phyloP scores from a whole-genome alignment of 2,329 filamentous ascomycete genomes.

The Fusarium equiseti region DNA sequence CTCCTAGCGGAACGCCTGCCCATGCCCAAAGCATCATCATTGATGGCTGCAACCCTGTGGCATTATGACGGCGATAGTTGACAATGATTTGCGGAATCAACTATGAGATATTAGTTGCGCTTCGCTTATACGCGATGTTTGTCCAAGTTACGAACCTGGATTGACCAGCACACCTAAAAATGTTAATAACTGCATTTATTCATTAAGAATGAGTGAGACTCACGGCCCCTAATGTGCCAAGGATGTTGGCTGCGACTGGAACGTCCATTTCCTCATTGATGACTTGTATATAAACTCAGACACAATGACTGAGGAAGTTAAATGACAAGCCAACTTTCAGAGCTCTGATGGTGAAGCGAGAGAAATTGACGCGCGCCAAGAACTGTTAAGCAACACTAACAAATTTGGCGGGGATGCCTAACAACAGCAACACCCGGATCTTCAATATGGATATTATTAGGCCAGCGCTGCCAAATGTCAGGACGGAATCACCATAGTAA shows the following conservation, averaged over 20 bases:
- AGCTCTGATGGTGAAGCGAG: background rate
- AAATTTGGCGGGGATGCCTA: constrained; percentile 14
- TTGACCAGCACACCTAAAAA: constrained; percentile 69
- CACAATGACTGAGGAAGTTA: background rate
- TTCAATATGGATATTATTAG: background rate
- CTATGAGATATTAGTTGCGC: constrained; percentile 50
- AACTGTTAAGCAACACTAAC: constrained; percentile 5
- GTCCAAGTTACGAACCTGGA: constrained; percentile 61
- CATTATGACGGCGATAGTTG: constrained; percentile 75
- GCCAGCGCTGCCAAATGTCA: background rate
- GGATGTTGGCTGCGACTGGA: constrained; percentile 66
- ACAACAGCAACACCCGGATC: background rate
- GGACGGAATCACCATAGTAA: background rate
- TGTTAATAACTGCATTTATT: background rate
- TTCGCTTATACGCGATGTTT: background rate
- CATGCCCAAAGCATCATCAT: constrained; percentile 81
- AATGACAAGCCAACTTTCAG: background rate
- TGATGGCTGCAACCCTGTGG: constrained; percentile 72
- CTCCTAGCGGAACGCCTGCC: constrained; percentile 75
- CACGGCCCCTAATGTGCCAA: constrained; percentile 71
- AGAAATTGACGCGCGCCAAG: constrained; percentile 10
- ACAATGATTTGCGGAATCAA: constrained; percentile 77
- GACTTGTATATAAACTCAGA: background rate
- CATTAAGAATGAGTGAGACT: constrained; percentile 5
- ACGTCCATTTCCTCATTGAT: constrained; percentile 59